phyloP scores from a whole-genome alignment of 2,329 filamentous ascomycete species.

The Xylariaceae sp. region DNA sequence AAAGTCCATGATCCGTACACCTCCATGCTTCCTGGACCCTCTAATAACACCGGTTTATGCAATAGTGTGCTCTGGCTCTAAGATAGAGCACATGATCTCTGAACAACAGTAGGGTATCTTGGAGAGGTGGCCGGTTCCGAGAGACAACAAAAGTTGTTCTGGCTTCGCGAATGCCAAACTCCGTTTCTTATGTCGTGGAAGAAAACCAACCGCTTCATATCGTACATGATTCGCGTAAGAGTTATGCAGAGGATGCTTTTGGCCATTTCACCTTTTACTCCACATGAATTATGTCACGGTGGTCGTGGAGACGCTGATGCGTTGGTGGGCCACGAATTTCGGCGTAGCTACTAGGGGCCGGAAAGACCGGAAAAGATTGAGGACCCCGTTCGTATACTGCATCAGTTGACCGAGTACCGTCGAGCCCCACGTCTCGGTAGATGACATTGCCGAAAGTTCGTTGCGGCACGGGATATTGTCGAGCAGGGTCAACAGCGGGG shows the following conservation, averaged over 20 bases:
- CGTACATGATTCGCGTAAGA: conserved; percentile 3
- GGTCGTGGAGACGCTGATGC: conserved; percentile 17
- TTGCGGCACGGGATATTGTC: conserved; percentile 2
- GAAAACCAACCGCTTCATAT: conserved; percentile 1
- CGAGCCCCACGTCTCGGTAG: conserved; percentile 6
- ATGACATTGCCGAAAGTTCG: conserved; percentile 6
- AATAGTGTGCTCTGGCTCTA: conserved; percentile 6
- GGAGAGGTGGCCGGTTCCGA: conserved; percentile 10
- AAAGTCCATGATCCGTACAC: background rate
- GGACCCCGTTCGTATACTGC: conserved; percentile 15
- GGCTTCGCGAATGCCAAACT: conserved; percentile 13
- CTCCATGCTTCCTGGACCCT: background rate
- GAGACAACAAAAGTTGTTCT: conserved; percentile 5
- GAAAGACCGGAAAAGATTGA: conserved; percentile 19
- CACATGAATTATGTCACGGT: conserved; percentile 23
- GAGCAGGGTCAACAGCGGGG: conserved; percentile 1
- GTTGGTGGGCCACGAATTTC: conserved; percentile 17
- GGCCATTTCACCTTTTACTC: conserved; percentile 14
- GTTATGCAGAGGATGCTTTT: background rate
- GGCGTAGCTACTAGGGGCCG: conserved; percentile 18
- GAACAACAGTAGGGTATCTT: conserved; percentile 24
- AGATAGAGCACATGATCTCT: conserved; percentile 6
- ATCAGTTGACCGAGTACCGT: conserved; percentile 3
- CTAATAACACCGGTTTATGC: conserved; percentile 22
- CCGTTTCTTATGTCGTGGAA: conserved; percentile 5